A percentile compares a stretch with the other conserved stretches of the same genome.
phyloP scores from a whole-genome alignment of 345 rosid species.

The Eutrema heterophyllum region DNA sequence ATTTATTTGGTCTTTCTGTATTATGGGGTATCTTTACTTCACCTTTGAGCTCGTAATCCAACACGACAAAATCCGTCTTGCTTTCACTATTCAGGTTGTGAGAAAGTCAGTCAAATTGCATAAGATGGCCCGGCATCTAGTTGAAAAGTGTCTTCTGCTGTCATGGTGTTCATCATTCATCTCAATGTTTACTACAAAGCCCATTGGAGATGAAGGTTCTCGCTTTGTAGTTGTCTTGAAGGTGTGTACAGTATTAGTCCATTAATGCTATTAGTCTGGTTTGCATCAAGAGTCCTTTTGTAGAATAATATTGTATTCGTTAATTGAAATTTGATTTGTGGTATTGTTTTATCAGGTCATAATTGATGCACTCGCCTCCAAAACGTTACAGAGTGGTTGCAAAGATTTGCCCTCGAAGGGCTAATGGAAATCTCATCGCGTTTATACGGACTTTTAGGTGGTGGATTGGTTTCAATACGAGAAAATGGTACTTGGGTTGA shows the following conservation, averaged over 20 bases:
- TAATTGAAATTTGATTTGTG: constrained; percentile 1
- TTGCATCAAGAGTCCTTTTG: neutral
- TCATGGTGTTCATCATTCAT: constrained; percentile 69
- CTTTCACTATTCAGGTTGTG: constrained; percentile 52
- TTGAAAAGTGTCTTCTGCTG: constrained; percentile 61
- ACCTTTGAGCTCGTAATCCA: constrained; percentile 7
- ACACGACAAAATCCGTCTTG: neutral
- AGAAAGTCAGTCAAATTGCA: constrained; percentile 64
- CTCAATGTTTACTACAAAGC: constrained; percentile 30
- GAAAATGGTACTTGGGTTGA: constrained; percentile 35
- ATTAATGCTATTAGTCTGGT: neutral
- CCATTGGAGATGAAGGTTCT: constrained; percentile 34
- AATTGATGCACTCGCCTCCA: constrained; percentile 40
- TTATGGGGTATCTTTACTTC: constrained; percentile 1
- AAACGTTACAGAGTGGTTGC: constrained; percentile 64
- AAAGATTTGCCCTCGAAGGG: constrained; percentile 65
- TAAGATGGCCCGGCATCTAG: constrained; percentile 52
- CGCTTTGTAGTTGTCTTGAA: constrained; percentile 48
- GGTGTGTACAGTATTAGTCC: constrained; percentile 33
- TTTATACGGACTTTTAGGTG: constrained; percentile 50
- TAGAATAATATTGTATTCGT: neutral
- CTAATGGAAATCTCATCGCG: constrained; percentile 57
- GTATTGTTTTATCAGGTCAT: constrained; percentile 44
- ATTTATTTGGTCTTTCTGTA: constrained; percentile 27
- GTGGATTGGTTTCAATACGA: constrained; percentile 39